Base-by-base conservation (phyloP, 768 basidiomycete species). In the Suillus spraguei region DNA sequence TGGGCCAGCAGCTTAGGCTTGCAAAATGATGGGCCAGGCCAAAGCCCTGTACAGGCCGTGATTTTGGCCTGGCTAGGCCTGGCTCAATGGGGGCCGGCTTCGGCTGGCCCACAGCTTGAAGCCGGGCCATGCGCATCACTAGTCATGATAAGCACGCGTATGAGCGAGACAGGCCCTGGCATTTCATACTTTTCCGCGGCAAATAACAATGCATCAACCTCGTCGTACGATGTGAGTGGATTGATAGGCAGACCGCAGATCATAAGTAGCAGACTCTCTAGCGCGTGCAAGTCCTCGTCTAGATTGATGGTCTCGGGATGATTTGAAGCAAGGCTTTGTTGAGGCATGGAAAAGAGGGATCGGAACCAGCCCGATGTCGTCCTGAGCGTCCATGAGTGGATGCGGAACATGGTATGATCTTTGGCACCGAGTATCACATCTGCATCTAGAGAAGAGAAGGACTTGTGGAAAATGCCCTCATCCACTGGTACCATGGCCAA, bases 161-260 rank as follows among this genome's bases (percentile, higher is more conserved):
- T 73, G 66, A 88, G 82, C 8, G 85, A 87, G 63, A 79, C 76
- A 2, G 87, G 86, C 0, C 88, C 88, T 0, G 84, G 82, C 85
- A 88, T 89, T 42, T 89, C 88, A 70, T 89, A 90, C 68, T 88
- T 88, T 69, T 90, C 87, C 0, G 87, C 83, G 0, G 86, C 85
- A 60, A 81, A 85, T 14, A 89, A 74, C n/a, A 90, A 68, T 4
- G 79, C 72, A 61, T 90, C 87, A 60, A 89, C 74, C 38, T 73
- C 64, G 66, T 87, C 86, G 69, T 83, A 85, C 1, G 83, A 82
- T 42, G 77, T 75, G 32, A 87, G 73, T 4, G 74, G 71, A 16
- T 81, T 76, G 17, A 89, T 79, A 0, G 85, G 77, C 13, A 87
- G 78, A 10, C 88, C 88, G 56, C 83, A 87, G 32, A 85, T 78